These are phyloP conservation scores for Aspergillus leporis DNA, from an alignment of 495 filamentous ascomycete species.

Conservation along the genomic window DNA sequence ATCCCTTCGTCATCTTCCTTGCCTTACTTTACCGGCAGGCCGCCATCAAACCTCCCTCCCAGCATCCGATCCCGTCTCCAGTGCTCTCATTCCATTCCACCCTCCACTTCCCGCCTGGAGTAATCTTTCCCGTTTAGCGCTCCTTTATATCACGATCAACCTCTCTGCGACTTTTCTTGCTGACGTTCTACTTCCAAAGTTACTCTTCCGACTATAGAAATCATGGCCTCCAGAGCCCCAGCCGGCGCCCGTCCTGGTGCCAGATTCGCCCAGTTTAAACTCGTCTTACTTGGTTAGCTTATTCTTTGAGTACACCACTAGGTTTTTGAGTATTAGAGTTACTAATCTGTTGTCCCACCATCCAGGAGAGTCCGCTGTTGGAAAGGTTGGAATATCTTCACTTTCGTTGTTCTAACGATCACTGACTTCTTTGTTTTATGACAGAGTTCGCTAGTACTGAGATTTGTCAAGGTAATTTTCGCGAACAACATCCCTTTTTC, in stretches of 20 bases:
- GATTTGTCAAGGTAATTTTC: constrained; percentile 87
- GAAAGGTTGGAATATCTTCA: constrained; percentile 68
- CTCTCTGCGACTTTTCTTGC: constrained; percentile 3
- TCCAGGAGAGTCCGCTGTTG: constrained; percentile 94
- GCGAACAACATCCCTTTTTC: neutral
- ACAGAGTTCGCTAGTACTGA: constrained; percentile 93
- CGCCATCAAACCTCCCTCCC: constrained; percentile 25
- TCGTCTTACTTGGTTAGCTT: constrained; percentile 84
- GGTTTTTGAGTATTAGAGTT: constrained; percentile 23
- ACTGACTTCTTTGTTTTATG: constrained; percentile 32
- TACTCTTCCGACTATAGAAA: constrained; percentile 16
- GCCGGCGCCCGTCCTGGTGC: constrained; percentile 73
- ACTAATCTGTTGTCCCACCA: constrained; percentile 31
- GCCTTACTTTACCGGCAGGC: constrained; percentile 9
- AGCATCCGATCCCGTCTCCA: constrained; percentile 20
- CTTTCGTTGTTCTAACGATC: constrained; percentile 26
- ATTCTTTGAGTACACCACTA: constrained; percentile 44
- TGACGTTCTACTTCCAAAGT: constrained; percentile 3
- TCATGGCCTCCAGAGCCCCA: constrained; percentile 79
- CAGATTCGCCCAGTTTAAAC: constrained; percentile 98
- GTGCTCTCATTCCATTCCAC: constrained; percentile 5
- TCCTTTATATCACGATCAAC: neutral
- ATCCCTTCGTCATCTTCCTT: constrained; percentile 25
- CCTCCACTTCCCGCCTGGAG: constrained; percentile 6
- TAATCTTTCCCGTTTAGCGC: neutral